Evolutionary conservation across 805 yeast genomes (phyloP), one percentile per base, ranked within the genome.

Genomic region (Nakazawaea anatomiae): DNA sequence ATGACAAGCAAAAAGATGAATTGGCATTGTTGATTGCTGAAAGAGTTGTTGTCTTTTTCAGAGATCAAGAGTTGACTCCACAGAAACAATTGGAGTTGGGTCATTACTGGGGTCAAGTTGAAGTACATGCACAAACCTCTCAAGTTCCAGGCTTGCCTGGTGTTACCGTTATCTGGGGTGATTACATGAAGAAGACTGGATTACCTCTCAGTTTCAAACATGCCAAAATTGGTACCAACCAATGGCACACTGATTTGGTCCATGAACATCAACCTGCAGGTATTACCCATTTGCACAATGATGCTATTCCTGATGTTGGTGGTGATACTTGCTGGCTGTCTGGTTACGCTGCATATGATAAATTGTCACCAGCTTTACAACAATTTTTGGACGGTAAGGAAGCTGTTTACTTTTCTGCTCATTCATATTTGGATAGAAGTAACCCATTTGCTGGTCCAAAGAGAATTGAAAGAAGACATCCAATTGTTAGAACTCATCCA

Each of bases 401-500:
- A 10, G 82, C 79, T 28, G 65, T 72, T 42, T 71, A 69, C 60
- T 58, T 65, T 32, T 69, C 75, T 25, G 74, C 73, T 9, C 74
- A 73, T 55, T 55, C 55, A 11, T 73, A 71, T 55, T 51, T 69
- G 52, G 69, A 70, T 60, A 57, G 73, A 45, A 66, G 72, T 27
- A 69, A 70, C 31, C 81, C 80, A 27, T 69, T 79, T 29, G 64
- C 64, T 50, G 75, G 77, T n/a, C 74, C 73, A 14, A 70, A 71
- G 51, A 71, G 71, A 49, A 68, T 80, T 50, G 81, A 73, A 56
- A 73, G 83, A 62, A 77, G 73, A 52, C 87, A 82, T 63, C 86
- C 85, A 3, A 55, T 82, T 29, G 74, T 82, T 36, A 74, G 86
- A 66, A 79, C 85, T 39, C 83, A 83, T 57, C 87, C 87, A 8